Base-by-base conservation (phyloP, 768 basidiomycete genomes). In the Candolleomyces eurysporus region DNA sequence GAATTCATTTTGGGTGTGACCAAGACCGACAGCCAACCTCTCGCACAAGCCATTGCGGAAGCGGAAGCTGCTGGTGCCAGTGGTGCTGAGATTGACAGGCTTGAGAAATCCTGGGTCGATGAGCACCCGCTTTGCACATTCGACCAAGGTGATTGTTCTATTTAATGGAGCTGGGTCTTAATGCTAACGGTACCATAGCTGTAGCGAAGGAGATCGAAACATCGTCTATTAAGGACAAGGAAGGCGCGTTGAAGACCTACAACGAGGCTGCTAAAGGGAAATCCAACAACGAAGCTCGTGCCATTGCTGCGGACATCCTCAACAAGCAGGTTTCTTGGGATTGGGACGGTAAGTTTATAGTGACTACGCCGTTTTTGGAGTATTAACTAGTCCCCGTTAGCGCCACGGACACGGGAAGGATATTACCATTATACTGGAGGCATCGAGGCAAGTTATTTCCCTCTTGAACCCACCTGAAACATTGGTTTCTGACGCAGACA, bases 401-500 rank as follows among this genome's bases (percentile, higher is more conserved):
- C 89, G 50, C 92, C 94, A 6, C 85, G 92, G 31, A 97, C 94
- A 0, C 84, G 88, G 30, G 94, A 96, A 78, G 95, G 95, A 14
- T 96, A 93, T 72, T 92, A 96, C 67, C 93, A 93, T 71, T 92
- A 88, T 65, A 86, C 86, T 31, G 86, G 92, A 8, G 94, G 94
- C 14, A 75, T 94, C 51, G 87, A 89, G 67, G 87, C 85, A 45
- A 22, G 69, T 61, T 6, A 22, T 64, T 3, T 48, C 50, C 30
- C 50, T 6, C 56, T 51, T 42, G 19, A 4, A 17, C 26, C 45
- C 22, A 26, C 60, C 63, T 43, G n/a, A 30, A 14, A 39, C 22
- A 58, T 13, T 26, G 48, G 43, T 61, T 53, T 22, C 36, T 36
- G 2, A 36, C 6, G 36, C 36, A 36, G 36, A 36, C 2, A 36